These are phyloP conservation scores for Phytophthora pinifolia DNA, from an alignment of 352 stramenopile genomes.

Conservation along the genomic window DNA sequence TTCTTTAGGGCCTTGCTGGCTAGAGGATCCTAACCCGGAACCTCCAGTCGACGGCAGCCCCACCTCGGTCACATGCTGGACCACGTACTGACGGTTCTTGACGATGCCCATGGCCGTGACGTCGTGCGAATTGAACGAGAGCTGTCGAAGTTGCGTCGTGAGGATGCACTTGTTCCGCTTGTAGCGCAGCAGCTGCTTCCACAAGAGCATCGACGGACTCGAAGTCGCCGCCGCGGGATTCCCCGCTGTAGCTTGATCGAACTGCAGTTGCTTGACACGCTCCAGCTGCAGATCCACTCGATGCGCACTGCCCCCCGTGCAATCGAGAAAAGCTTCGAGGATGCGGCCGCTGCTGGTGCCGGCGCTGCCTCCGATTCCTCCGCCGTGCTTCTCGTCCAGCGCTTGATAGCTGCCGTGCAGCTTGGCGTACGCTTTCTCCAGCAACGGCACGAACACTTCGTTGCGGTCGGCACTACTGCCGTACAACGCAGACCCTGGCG, in stretches of 20 bases:
- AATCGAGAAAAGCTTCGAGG: conserved; percentile 86
- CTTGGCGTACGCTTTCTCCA: conserved; percentile 92
- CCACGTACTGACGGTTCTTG: conserved; percentile 77
- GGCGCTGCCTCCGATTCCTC: conserved; percentile 31
- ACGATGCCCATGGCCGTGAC: conserved; percentile 63
- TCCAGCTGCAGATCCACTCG: conserved; percentile 72
- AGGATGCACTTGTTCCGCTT: conserved; percentile 61
- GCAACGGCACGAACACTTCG: conserved; percentile 84
- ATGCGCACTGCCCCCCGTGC: conserved; percentile 82
- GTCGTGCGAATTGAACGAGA: conserved; percentile 64
- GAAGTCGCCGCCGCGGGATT: conserved; percentile 18
- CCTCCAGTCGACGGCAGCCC: conserved; percentile 7
- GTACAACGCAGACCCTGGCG: conserved; percentile 63
- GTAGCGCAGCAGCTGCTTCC: conserved; percentile 69
- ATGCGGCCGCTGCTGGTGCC: conserved; percentile 60
- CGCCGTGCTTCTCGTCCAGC: conserved; percentile 44
- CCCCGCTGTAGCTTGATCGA: conserved; percentile 23
- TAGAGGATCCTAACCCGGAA: neutral
- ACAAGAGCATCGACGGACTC: conserved; percentile 43
- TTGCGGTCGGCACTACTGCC: conserved; percentile 74
- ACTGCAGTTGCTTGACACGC: conserved; percentile 30
- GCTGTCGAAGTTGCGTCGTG: conserved; percentile 66
- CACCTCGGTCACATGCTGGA: conserved; percentile 74
- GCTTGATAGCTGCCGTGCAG: conserved; percentile 77
- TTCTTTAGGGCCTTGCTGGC: conserved; percentile 2